Percentiles rank a stretch among this genome's conserved stretches.
Conservation (phyloP, 345 rosid species). For the Syzygium oleosum region DNA sequence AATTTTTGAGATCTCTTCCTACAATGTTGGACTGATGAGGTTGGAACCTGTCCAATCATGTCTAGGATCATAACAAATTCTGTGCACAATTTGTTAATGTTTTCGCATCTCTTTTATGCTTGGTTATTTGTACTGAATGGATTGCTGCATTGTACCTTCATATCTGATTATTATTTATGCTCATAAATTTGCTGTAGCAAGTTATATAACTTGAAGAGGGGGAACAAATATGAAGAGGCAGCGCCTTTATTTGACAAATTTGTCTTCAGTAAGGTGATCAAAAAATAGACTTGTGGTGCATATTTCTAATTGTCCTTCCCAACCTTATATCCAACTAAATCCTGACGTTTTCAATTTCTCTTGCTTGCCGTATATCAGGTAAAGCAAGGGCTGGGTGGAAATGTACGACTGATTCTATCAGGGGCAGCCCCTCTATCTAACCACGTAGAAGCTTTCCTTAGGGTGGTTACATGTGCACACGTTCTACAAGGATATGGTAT, state of each 20-base stretch:
- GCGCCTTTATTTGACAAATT: slow-evolving; percentile 76
- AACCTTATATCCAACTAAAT: background rate
- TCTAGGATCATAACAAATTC: background rate
- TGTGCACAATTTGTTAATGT: background rate
- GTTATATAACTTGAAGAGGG: slow-evolving; percentile 52
- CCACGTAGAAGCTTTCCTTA: slow-evolving; percentile 80
- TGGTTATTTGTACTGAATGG: background rate
- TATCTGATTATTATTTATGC: background rate
- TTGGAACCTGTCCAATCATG: background rate
- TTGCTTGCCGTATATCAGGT: slow-evolving; percentile 31
- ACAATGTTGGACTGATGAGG: background rate
- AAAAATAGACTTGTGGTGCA: background rate
- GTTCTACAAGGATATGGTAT: slow-evolving; percentile 99
- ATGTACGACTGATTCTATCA: slow-evolving; percentile 75
- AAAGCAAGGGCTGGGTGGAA: slow-evolving; percentile 90
- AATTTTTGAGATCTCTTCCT: background rate
- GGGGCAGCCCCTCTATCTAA: slow-evolving; percentile 93
- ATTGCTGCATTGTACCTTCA: background rate
- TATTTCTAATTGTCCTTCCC: background rate
- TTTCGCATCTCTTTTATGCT: background rate
- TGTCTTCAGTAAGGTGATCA: slow-evolving; percentile 75
- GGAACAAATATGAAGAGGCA: slow-evolving; percentile 56
- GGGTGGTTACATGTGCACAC: slow-evolving; percentile 95
- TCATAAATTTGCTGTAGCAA: slow-evolving; percentile 39
- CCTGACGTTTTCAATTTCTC: background rate